Percentiles rank a stretch among this genome's conserved stretches.
phyloP scores from a whole-genome alignment of 192 early-diverging fungal species.

The Diversispora epigaea region DNA sequence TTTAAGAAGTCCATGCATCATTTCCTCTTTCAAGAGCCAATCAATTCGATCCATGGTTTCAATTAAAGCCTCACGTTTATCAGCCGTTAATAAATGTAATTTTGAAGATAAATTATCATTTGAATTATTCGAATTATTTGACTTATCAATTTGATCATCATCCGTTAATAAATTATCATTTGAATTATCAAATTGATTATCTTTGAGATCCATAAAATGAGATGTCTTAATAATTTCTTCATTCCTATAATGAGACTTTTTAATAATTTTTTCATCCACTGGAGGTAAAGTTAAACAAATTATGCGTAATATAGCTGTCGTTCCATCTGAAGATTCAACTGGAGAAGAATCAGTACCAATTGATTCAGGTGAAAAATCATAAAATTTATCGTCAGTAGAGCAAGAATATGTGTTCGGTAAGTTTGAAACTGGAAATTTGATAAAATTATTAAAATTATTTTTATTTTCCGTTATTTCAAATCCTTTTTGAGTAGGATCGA shows the following conservation, averaged over 20 bases:
- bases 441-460: slow-evolving; percentile 9
- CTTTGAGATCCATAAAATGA: slow-evolving; percentile 29
- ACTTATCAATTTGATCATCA: slow-evolving; percentile 21
- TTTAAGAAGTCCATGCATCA: slow-evolving; percentile 67
- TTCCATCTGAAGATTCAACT: slow-evolving; percentile 67
- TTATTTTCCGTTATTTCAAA: background rate
- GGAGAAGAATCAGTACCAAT: slow-evolving; percentile 65
- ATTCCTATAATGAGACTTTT: too few relatives aligned
- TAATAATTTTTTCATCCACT: slow-evolving; percentile 37
- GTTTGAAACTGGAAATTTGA: slow-evolving; percentile 52
- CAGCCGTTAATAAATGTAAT: slow-evolving; percentile 18
- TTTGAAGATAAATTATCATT: too few relatives aligned
- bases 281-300: slow-evolving; percentile 63
- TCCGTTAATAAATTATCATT: background rate
- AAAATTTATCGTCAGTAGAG: slow-evolving; percentile 21
- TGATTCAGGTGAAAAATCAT: slow-evolving; percentile 59
- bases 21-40: slow-evolving; percentile 70
- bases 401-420: slow-evolving; percentile 63
- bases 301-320: slow-evolving; percentile 64
- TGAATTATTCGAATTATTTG: too few relatives aligned
- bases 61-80: slow-evolving; percentile 59
- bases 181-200: background rate
- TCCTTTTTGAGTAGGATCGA: slow-evolving; percentile 14
- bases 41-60: slow-evolving; percentile 59
- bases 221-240: too few relatives aligned